Evolutionary conservation across 75 land plant species (phyloP), one percentile per base, ranked within the genome.

Genomic region (Chamaecyparis obtusa): DNA sequence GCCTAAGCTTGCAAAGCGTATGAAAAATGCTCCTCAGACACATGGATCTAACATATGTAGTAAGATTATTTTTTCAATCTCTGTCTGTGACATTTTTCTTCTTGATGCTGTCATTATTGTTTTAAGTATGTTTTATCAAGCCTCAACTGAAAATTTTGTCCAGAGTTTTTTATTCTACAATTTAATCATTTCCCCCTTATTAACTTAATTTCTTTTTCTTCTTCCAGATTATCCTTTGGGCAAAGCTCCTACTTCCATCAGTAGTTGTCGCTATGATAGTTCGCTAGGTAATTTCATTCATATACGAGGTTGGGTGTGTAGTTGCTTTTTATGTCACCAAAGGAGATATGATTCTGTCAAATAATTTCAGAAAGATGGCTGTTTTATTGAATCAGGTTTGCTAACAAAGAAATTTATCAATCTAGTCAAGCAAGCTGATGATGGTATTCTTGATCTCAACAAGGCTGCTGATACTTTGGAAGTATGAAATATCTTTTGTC

Each of bases 401-500:
- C 87, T 97, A 76, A 97, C 99, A 75, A 97, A 95, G 92, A 97
- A 97, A 83, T 97, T 97, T 83, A 88, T 97, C 16, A 89, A 89
- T 87, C 89, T 97, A 86, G 92, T 97, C 82, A 92, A 92, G 84
- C 88, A 93, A 87, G 95, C 95, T 84, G 93, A 94, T n/a, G 96
- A 97, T 92, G 92, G 97, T 1, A 92, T 92, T 46, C 93, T 97
- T 93, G 99, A 97, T 90, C 86, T 97, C 57, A 97, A 97, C 48
- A 88, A 91, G 57, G 94, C 95, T 83, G 97, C 99, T 81, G 92
- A 94, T 33, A 87, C 89, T 32, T 88, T 97, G 87, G 89, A 92
- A 87, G 99, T 95, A 90, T 71, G 83, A 44, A 51, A 48, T 27
- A 72, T 54, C 32, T 35, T 78, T n/a, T 55, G 8, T 67, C 43